phyloP scores from a whole-genome alignment of 1,284 basidiomycete genomes.

The Inonotus hispidus region DNA sequence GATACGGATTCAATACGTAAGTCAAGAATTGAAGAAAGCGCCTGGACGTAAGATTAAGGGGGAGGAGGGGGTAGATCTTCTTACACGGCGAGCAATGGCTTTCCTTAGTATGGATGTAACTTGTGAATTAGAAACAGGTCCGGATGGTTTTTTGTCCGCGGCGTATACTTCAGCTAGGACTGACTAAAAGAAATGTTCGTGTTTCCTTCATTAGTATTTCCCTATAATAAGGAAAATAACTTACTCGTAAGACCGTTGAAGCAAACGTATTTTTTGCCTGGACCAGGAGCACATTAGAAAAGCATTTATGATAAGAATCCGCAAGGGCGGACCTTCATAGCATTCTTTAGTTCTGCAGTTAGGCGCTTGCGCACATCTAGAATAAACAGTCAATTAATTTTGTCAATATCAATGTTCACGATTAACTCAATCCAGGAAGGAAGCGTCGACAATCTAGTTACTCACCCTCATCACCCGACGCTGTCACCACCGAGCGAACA shows the following conservation, averaged over 20 bases:
- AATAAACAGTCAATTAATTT: not conserved
- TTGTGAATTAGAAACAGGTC: slow-evolving; percentile 36
- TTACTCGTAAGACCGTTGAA: slow-evolving; percentile 57
- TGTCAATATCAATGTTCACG: not conserved
- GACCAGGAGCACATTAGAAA: too few relatives aligned
- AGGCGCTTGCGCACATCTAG: slow-evolving; percentile 23
- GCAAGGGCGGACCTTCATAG: slow-evolving; percentile 64
- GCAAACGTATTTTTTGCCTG: slow-evolving; percentile 50
- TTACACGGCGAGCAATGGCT: slow-evolving; percentile 52
- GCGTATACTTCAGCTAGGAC: slow-evolving; percentile 64
- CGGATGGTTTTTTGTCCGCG: slow-evolving; percentile 48
- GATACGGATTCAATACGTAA: not conserved
- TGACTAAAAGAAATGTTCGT: slow-evolving; percentile 36
- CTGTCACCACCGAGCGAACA: not conserved
- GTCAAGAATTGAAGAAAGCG: slow-evolving; percentile 9
- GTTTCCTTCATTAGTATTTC: not conserved
- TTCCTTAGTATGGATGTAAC: slow-evolving; percentile 52
- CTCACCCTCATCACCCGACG: not conserved
- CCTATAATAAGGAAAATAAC: slow-evolving; percentile 21
- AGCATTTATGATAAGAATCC: too few relatives aligned
- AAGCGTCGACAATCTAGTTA: not conserved
- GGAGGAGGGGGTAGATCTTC: too few relatives aligned
- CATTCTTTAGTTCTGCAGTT: slow-evolving; percentile 32
- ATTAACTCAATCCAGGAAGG: too few relatives aligned
- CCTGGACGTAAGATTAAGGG: not conserved